phyloP scores from a whole-genome alignment of 2,329 filamentous ascomycete species.

The Stachybotrys echinatus region DNA sequence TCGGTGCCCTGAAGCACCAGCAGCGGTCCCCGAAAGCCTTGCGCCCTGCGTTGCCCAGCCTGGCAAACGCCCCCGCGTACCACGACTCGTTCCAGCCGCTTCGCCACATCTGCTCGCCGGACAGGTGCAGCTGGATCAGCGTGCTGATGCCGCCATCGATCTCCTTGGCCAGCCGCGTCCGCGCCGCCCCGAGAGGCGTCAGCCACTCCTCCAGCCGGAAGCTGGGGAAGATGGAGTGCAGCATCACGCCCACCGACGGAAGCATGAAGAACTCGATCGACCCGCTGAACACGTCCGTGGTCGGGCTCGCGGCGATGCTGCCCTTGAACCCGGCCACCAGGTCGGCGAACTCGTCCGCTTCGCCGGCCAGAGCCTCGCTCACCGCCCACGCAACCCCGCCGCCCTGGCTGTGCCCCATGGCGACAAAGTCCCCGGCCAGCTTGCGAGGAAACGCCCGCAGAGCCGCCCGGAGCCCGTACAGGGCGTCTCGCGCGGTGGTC shows the following conservation, averaged over 20 bases:
- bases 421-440: conserved; percentile 30
- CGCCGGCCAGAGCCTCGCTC: conserved; percentile 15
- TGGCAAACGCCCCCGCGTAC: conserved; percentile 4
- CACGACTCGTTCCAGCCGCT: conserved; percentile 1
- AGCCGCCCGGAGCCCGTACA: conserved; percentile 36
- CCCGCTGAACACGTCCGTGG: conserved; percentile 1
- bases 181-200: conserved; percentile 5
- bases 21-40: conserved; percentile 25
- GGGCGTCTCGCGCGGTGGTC: conserved; percentile 34
- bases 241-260: not conserved
- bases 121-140: conserved; percentile 1
- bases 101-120: not conserved
- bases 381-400: conserved; percentile 34
- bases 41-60: conserved; percentile 13
- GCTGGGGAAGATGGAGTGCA: conserved; percentile 5
- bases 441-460: conserved; percentile 28
- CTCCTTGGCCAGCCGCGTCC: conserved; percentile 3
- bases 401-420: conserved; percentile 42
- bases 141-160: conserved; percentile 3
- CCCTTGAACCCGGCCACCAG: conserved; percentile 6
- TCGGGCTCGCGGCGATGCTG: conserved; percentile 8
- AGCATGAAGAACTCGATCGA: not conserved
- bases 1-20: conserved; percentile 26
- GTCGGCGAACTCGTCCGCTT: conserved; percentile 6
- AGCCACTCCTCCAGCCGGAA: conserved; percentile 12